Evolutionary conservation across 306 rosid genomes (phyloP).

Genomic region (Vigna trinervia): DNA sequence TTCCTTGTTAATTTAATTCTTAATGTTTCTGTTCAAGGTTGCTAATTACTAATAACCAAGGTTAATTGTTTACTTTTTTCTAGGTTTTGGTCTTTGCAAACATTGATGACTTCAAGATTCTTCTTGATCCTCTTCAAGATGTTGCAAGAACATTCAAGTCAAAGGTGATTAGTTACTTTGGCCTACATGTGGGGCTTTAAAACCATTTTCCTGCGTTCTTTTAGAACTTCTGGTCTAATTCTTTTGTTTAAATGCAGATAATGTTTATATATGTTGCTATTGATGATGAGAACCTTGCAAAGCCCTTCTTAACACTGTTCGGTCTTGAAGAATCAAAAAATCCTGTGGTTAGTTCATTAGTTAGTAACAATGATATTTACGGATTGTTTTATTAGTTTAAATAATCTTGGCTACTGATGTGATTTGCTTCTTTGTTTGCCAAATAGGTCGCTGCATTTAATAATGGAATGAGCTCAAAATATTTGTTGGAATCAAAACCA

Average conservation of each 20-base stretch:
- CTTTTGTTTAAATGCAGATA: conserved; percentile 61
- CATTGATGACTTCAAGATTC: conserved; percentile 59
- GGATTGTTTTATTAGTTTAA: conserved; percentile 13
- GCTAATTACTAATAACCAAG: background rate
- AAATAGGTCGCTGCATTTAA: conserved; percentile 84
- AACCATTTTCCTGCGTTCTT: conserved; percentile 30
- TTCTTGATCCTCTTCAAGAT: conserved; percentile 70
- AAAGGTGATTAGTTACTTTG: conserved; percentile 59
- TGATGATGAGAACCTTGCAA: conserved; percentile 85
- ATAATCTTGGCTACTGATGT: conserved; percentile 24
- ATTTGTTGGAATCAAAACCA: conserved; percentile 72
- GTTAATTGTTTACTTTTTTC: conserved; percentile 36
- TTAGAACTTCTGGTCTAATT: conserved; percentile 32
- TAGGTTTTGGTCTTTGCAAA: conserved; percentile 81
- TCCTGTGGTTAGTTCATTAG: conserved; percentile 68
- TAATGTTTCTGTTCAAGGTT: conserved; percentile 27
- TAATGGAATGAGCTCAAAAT: conserved; percentile 73
- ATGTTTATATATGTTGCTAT: conserved; percentile 74
- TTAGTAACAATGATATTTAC: conserved; percentile 32
- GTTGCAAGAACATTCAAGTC: conserved; percentile 85
- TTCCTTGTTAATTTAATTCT: conserved; percentile 29
- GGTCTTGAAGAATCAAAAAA: conserved; percentile 87
- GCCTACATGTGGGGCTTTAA: conserved; percentile 34
- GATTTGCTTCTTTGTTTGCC: conserved; percentile 41
- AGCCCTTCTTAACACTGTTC: conserved; percentile 81